phyloP scores from a whole-genome alignment of 2,329 filamentous ascomycete species.

The Stromatinia cepivora region DNA sequence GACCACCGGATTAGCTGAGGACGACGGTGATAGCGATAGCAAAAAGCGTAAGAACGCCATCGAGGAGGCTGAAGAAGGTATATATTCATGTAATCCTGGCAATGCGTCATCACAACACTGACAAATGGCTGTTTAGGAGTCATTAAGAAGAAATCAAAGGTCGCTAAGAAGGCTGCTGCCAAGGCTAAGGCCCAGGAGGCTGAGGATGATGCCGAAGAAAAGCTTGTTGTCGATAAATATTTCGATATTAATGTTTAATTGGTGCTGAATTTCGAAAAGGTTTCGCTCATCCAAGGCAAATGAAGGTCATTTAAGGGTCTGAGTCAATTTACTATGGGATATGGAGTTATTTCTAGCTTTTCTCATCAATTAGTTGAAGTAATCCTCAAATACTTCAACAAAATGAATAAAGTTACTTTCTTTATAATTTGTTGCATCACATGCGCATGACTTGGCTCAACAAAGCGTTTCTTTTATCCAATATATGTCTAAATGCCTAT shows the following conservation, averaged over 20 bases:
- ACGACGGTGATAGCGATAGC: too few relatives aligned
- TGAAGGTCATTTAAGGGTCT: not conserved
- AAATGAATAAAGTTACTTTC: not conserved
- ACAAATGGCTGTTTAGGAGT: not conserved
- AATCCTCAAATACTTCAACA: not conserved
- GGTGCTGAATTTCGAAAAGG: too few relatives aligned
- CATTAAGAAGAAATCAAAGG: not conserved
- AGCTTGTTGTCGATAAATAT: too few relatives aligned
- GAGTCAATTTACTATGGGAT: not conserved
- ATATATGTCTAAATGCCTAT: not conserved
- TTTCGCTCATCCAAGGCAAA: fast-evolving
- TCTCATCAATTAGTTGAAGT: not conserved
- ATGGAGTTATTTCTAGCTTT: not conserved
- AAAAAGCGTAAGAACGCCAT: not conserved
- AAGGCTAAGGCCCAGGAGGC: not conserved
- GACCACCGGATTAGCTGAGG: not conserved
- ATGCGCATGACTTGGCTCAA: not conserved
- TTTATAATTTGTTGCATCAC: not conserved
- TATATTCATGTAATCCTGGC: not conserved
- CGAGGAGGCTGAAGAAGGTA: not conserved
- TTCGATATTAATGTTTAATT: too few relatives aligned
- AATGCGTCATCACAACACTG: not conserved
- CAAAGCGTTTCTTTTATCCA: not conserved
- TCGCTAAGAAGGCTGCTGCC: not conserved
- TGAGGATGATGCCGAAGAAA: too few relatives aligned